Conservation (phyloP, 306 rosid genomes). For the Dicorynia guianensis region DNA sequence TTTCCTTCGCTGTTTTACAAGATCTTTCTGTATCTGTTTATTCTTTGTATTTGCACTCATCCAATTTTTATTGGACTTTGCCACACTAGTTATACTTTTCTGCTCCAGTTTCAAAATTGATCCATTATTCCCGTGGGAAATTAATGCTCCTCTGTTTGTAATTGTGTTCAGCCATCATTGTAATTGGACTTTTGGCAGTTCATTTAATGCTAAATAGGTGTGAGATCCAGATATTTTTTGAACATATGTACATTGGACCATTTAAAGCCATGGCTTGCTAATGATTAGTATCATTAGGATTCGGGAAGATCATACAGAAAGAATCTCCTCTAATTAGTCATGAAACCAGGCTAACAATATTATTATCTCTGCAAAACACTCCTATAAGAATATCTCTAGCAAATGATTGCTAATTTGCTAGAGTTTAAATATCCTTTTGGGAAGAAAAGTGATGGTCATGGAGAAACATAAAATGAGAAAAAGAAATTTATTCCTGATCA, state of each 20-base stretch:
- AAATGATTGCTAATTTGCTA: too few relatives aligned
- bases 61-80: neutral
- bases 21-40: neutral
- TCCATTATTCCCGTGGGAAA: neutral
- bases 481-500: too few relatives aligned
- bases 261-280: slow-evolving; percentile 5
- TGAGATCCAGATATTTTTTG: slow-evolving; percentile 12
- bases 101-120: neutral
- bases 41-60: neutral
- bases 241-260: neutral
- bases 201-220: neutral
- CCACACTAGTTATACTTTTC: neutral
- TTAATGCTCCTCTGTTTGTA: neutral
- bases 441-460: neutral
- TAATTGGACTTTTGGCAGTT: neutral
- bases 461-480: neutral
- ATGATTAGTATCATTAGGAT: too few relatives aligned
- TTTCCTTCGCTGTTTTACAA: neutral
- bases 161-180: neutral
- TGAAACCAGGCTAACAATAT: too few relatives aligned
- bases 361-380: too few relatives aligned
- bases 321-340: too few relatives aligned
- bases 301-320: too few relatives aligned
- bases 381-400: too few relatives aligned
- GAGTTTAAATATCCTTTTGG: too few relatives aligned